A percentile compares a stretch with the other conserved stretches of the same genome.
These are phyloP conservation scores for Amanita fuliginea DNA, from an alignment of 768 basidiomycete species.

Conservation along the genomic window DNA sequence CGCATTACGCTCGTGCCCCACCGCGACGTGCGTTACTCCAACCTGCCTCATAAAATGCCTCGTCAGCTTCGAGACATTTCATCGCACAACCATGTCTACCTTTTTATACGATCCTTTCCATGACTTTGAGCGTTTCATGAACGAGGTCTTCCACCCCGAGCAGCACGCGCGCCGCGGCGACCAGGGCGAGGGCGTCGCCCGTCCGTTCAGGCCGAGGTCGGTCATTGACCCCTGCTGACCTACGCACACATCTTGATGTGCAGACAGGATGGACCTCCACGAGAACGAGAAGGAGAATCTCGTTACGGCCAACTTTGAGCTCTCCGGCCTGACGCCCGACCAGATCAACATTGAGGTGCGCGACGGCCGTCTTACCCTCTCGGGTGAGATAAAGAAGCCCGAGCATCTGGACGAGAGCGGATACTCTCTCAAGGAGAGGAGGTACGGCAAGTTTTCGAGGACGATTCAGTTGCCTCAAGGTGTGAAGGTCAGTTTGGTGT, in stretches of 20 bases:
- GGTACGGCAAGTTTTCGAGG: conserved; percentile 32
- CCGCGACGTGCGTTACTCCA: not conserved
- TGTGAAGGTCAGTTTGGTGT: conserved; percentile 32
- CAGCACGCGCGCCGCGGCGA: not conserved
- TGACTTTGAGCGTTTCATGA: conserved; percentile 5
- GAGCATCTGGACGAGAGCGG: conserved; percentile 23
- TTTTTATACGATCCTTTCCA: conserved; percentile 6
- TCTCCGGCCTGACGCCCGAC: conserved; percentile 43
- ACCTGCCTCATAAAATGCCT: not conserved
- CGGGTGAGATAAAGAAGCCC: conserved; percentile 31
- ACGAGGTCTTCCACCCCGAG: not conserved
- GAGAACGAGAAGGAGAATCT: conserved; percentile 34
- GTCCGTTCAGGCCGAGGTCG: conserved; percentile 1
- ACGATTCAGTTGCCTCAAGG: conserved; percentile 39
- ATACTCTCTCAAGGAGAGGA: conserved; percentile 36
- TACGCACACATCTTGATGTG: not conserved
- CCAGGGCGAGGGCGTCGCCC: not conserved
- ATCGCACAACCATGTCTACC: not conserved
- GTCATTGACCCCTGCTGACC: not conserved
- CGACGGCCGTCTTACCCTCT: conserved; percentile 36
- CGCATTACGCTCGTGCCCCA: not conserved
- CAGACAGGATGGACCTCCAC: conserved; percentile 42
- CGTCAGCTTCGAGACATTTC: not conserved
- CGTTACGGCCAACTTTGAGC: conserved; percentile 46
- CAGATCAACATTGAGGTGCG: conserved; percentile 41